phyloP scores from a whole-genome alignment of 2,329 filamentous ascomycete species.

The Raffaelea ambrosiae region DNA sequence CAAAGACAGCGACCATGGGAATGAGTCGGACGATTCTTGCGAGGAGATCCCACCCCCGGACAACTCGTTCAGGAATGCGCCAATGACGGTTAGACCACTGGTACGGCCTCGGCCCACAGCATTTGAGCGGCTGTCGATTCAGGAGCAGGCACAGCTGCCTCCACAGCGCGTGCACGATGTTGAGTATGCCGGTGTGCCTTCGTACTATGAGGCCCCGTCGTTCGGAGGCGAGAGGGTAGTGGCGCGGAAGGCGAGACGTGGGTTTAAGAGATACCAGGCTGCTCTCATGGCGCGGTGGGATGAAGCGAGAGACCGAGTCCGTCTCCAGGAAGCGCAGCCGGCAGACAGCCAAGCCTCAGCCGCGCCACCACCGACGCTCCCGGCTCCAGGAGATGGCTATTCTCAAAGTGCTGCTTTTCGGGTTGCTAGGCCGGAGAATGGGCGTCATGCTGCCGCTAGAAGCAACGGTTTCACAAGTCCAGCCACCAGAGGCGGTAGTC shows the following conservation, averaged over 20 bases:
- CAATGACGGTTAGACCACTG: too few relatives aligned
- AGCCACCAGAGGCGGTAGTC: not conserved
- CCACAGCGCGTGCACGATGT: too few relatives aligned
- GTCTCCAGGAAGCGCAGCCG: slow-evolving; percentile 6
- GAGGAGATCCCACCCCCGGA: not conserved
- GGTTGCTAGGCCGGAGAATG: too few relatives aligned
- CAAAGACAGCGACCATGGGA: not conserved
- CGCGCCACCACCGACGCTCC: too few relatives aligned
- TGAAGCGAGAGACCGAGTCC: slow-evolving; percentile 20
- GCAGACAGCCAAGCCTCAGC: too few relatives aligned
- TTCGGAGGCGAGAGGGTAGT: not conserved
- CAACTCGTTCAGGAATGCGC: not conserved
- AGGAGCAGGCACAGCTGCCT: too few relatives aligned
- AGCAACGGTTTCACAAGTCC: too few relatives aligned
- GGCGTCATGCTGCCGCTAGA: too few relatives aligned
- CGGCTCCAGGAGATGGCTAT: too few relatives aligned
- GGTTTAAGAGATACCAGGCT: slow-evolving; percentile 37
- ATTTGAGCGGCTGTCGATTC: not conserved
- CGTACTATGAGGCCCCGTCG: not conserved
- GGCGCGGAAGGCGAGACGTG: slow-evolving; percentile 17
- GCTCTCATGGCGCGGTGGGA: slow-evolving; percentile 21
- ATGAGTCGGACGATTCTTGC: not conserved
- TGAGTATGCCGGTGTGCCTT: too few relatives aligned
- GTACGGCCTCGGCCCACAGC: not conserved
- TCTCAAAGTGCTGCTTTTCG: too few relatives aligned